Conservation (phyloP, 169 alveolate genomes). For the Toxoplasma gondii region DNA sequence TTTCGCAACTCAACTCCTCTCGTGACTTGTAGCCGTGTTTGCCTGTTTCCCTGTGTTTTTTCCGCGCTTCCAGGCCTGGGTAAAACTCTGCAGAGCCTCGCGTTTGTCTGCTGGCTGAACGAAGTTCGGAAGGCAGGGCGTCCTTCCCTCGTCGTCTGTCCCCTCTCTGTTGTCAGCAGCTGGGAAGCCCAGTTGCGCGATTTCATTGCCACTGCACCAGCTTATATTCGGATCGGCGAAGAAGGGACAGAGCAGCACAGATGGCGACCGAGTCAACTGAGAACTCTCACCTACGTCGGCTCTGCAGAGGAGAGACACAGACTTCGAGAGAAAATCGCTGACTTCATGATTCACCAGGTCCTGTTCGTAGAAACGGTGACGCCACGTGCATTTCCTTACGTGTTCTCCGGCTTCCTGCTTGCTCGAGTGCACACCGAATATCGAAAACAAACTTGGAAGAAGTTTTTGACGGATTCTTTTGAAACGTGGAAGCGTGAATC, state of each 20-base stretch:
- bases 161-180: constrained; percentile 26
- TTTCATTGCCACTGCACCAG: neutral
- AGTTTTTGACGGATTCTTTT: too few relatives aligned
- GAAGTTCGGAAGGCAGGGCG: neutral
- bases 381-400: neutral
- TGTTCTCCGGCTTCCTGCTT: too few relatives aligned
- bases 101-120: constrained; percentile 21
- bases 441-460: too few relatives aligned
- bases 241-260: neutral
- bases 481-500: too few relatives aligned
- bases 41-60: neutral
- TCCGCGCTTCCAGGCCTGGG: constrained; percentile 30
- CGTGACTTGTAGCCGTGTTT: too few relatives aligned
- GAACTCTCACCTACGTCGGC: neutral
- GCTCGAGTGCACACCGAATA: too few relatives aligned
- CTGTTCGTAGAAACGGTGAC: neutral
- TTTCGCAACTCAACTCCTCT: too few relatives aligned
- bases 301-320: neutral
- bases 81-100: constrained; percentile 53
- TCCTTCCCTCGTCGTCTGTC: constrained; percentile 34
- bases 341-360: constrained; percentile 1
- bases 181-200: constrained; percentile 15
- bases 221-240: neutral
- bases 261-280: neutral
- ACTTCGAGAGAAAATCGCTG: neutral